A percentile compares a stretch with the other conserved stretches of the same genome.
phyloP scores from a whole-genome alignment of 306 rosid species.

The Mucuna pruriens region DNA sequence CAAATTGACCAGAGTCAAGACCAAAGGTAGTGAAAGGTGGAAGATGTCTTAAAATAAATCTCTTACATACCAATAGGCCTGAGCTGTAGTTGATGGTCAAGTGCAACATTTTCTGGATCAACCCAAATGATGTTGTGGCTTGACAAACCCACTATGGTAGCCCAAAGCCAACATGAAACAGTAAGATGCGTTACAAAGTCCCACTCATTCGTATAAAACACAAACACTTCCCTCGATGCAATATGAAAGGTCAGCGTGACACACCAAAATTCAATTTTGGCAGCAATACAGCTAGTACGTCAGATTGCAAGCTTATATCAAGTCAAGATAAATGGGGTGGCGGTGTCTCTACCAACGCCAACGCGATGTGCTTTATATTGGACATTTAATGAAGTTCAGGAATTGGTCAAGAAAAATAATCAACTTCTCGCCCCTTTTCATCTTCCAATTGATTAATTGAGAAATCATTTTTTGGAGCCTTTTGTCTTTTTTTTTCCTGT shows the following conservation, averaged over 20 bases:
- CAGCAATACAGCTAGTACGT: constrained; percentile 4
- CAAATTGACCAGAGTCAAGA: not conserved
- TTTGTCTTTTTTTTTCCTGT: not conserved
- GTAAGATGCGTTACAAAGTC: not conserved
- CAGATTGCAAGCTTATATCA: not conserved
- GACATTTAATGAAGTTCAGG: constrained; percentile 4
- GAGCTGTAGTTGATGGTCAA: not conserved
- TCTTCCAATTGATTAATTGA: not conserved
- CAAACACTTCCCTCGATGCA: not conserved
- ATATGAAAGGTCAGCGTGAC: not conserved
- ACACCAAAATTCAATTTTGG: not conserved
- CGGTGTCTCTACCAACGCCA: not conserved
- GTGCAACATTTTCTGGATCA: constrained; percentile 6
- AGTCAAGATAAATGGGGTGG: not conserved
- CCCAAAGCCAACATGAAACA: not conserved
- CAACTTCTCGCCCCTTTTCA: not conserved
- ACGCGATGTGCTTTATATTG: not conserved
- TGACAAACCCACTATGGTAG: not conserved
- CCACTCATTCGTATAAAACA: not conserved
- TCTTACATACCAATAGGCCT: not conserved
- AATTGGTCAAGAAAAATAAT: not conserved
- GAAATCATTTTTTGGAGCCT: not conserved
- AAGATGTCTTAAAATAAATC: constrained; percentile 15
- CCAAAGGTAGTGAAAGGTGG: not conserved
- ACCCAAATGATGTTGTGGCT: not conserved